Evolutionary conservation across 495 filamentous ascomycete genomes (phyloP).

Genomic region (Neurospora pannonica): DNA sequence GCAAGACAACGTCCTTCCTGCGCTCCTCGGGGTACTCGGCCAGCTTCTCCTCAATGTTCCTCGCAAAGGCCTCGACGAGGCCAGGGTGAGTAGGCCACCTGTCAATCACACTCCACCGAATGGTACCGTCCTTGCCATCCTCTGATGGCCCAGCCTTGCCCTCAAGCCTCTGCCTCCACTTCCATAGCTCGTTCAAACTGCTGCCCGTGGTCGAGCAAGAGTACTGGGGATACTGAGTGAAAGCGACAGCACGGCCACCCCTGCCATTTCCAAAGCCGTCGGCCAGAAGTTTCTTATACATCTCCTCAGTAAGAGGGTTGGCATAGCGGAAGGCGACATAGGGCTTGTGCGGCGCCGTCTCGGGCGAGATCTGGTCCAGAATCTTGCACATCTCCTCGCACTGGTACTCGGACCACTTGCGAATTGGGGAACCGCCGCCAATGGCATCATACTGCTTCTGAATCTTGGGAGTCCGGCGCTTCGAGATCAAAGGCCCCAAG

Average conservation of each 20-base stretch:
- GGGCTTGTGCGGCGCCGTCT: slow-evolving; percentile 93
- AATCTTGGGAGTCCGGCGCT: slow-evolving; percentile 87
- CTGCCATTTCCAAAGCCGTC: slow-evolving; percentile 85
- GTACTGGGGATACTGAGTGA: slow-evolving; percentile 98
- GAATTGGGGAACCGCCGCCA: slow-evolving; percentile 92
- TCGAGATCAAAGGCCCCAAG: slow-evolving; percentile 77
- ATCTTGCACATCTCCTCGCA: slow-evolving; percentile 91
- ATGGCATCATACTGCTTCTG: slow-evolving; percentile 90
- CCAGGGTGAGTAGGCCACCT: slow-evolving; percentile 90
- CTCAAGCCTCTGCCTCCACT: slow-evolving; percentile 83
- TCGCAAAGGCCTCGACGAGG: slow-evolving; percentile 81
- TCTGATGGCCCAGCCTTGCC: slow-evolving; percentile 47
- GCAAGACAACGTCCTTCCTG: slow-evolving; percentile 66
- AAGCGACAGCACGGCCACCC: slow-evolving; percentile 87
- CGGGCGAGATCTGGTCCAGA: slow-evolving; percentile 77
- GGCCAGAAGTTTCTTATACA: slow-evolving; percentile 67
- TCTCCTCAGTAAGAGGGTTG: slow-evolving; percentile 85
- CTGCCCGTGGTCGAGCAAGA: slow-evolving; percentile 98
- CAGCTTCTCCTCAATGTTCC: slow-evolving; percentile 77
- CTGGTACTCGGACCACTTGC: slow-evolving; percentile 95
- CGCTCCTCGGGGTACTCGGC: slow-evolving; percentile 72
- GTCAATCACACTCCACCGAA: slow-evolving; percentile 97
- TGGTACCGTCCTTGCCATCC: slow-evolving; percentile 49
- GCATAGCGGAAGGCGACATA: slow-evolving; percentile 99
- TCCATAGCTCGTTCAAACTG: slow-evolving; percentile 95